A percentile compares a stretch with the other conserved stretches of the same genome.
Evolutionary conservation across 257 asterid genomes (phyloP).

Genomic region (Paraleonurus japonicus): DNA sequence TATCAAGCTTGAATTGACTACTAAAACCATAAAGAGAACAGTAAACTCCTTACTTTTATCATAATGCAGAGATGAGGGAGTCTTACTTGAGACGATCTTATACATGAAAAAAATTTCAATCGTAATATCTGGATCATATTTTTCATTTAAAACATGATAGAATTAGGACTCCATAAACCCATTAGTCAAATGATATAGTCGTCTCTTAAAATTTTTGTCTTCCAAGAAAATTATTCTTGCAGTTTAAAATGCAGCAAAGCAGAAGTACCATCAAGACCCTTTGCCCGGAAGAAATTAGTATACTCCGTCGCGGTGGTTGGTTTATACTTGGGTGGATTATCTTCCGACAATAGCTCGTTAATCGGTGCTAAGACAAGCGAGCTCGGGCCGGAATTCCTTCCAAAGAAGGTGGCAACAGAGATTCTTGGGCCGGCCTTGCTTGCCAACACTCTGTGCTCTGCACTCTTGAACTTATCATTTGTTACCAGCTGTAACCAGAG

Average conservation of each 20-base stretch:
- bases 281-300: conserved; percentile 12
- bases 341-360: conserved; percentile 40
- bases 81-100: too few relatives aligned
- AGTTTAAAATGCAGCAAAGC: conserved; percentile 35
- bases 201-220: not conserved
- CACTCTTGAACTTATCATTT: conserved; percentile 44
- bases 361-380: conserved; percentile 33
- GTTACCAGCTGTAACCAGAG: conserved; percentile 32
- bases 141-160: too few relatives aligned
- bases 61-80: too few relatives aligned
- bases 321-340: conserved; percentile 38
- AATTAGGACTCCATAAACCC: too few relatives aligned
- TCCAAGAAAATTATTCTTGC: not conserved
- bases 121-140: too few relatives aligned
- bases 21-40: not conserved
- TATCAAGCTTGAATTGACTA: not conserved
- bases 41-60: not conserved
- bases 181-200: too few relatives aligned
- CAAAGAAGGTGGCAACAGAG: conserved; percentile 55
- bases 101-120: too few relatives aligned
- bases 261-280: conserved; percentile 42
- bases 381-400: conserved; percentile 15
- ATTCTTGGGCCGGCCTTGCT: conserved; percentile 43
- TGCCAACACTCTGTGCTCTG: conserved; percentile 44
- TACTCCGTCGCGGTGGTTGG: conserved; percentile 33